These are phyloP conservation scores for Pythium pyrilobum DNA, from an alignment of 352 stramenopile species.

Conservation along the genomic window DNA sequence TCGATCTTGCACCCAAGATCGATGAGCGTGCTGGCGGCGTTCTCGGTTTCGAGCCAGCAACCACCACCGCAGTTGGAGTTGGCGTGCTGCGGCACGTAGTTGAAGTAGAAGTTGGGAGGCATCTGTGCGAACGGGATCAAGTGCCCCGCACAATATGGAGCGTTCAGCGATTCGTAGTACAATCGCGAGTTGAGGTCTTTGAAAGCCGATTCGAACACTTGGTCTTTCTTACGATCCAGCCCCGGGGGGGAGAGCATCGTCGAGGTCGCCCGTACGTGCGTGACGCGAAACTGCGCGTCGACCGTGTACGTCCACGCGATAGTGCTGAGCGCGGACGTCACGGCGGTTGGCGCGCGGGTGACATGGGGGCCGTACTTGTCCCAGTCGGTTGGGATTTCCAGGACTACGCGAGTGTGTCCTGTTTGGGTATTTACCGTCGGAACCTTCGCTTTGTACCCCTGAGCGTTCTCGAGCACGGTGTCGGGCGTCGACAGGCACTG, in stretches of 20 bases:
- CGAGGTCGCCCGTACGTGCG: too few species aligned
- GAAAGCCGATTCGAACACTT: too few species aligned
- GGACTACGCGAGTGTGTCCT: not conserved
- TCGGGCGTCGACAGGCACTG: not conserved
- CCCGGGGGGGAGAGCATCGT: too few species aligned
- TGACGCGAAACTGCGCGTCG: not conserved
- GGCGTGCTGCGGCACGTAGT: constrained; percentile 3
- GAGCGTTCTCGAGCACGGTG: not conserved
- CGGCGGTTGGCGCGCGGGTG: not conserved
- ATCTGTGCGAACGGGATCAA: not conserved
- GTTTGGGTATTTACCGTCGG: not conserved
- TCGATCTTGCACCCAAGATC: not conserved
- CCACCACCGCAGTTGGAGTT: too few species aligned
- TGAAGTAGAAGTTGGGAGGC: constrained; percentile 6
- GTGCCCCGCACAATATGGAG: not conserved
- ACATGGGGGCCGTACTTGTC: not conserved
- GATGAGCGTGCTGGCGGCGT: not conserved
- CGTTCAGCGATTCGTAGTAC: too few species aligned
- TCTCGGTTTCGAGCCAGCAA: too few species aligned
- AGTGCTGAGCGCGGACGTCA: not conserved
- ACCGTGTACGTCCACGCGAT: not conserved
- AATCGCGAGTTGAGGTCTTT: too few species aligned
- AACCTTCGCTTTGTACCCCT: not conserved
- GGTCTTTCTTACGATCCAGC: too few species aligned
- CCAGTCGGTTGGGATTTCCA: not conserved